Base-by-base conservation (phyloP, 73 alveolate genomes). In the Paramecium biaurelia region DNA sequence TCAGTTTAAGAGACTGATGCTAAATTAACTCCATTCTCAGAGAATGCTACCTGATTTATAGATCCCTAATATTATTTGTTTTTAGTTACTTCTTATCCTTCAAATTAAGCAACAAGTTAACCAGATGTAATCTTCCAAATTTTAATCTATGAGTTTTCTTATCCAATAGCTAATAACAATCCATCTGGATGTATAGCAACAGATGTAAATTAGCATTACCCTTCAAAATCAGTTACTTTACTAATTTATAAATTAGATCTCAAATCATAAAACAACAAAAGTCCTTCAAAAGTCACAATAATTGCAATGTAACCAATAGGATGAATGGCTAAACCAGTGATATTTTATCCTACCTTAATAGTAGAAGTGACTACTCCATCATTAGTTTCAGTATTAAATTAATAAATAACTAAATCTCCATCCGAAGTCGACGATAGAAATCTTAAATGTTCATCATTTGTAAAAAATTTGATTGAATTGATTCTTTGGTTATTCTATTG, bases 151-250 rank as follows among this genome's bases (percentile, higher is more conserved):
- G 85, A 57, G 70, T 89, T 88, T 1, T 37, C 32, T 37, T 82
- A 89, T 20, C 94, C 94, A 14, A 89, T 43, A 14, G 85, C 94
- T 20, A 89, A 41, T 11, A 89, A 12, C 7, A 57, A 26, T 14
- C 94, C 94, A 89, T 89, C 94, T 70, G 94, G 94, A 43, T 89
- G 94, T 18, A 89, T 72, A 18, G 74, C 85, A 70, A 89, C 57
- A 1, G 89, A 58, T 30, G 85, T 26, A 45, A 89, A 57, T 11
- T 45, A 34, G 15, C 70, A 20, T 32, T 89, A 38, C 6, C 84
- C 94, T 28, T 47, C 94, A 45, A 89, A 89, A 70, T 89, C 94
- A 28, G 43, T 89, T 12, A 89, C 85, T 32, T 70, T 38, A 20
- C 56, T 68, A 12, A 30, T 11, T 35, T 57, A 72, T 70, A 2